Base-by-base conservation (phyloP, 768 basidiomycete species). In the Rhodotorula toruloides region DNA sequence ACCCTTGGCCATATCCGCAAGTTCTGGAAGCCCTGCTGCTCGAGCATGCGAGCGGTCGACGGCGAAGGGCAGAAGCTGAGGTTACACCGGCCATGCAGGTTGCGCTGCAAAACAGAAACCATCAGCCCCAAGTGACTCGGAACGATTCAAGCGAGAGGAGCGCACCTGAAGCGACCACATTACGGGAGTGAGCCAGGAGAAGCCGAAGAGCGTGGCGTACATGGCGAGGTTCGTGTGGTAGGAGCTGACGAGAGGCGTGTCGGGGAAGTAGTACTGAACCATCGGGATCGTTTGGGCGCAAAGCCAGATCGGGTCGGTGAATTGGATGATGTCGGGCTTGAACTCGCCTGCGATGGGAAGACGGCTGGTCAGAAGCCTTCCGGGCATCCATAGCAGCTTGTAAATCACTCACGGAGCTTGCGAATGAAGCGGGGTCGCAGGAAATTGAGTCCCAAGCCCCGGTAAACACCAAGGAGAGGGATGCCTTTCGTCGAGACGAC, bases 251-350 rank as follows among this genome's bases (percentile, higher is more conserved):
- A 79, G 75, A 3, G 78, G 70, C 16, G 53, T 58, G 47, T 67
- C 53, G 43, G 68, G 68, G 46, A 72, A 58, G 56, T 27, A 58
- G 39, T 16, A 49, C n/a, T 58, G 65, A 21, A 72, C 42, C 29
- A 48, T 27, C 7, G 71, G 67, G 22, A 72, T 71, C 0, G 54
- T 63, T 17, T 1, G 78, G 0, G 53, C 80, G 25, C 81, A 81
- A 8, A 82, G 77, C 80, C 80, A 82, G 47, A 82, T 80, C 6
- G 81, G 80, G 73, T 81, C 80, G 48, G 80, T 73, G 29, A 81
- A 77, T 63, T 81, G 80, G 11, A 81, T 76, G 2, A 81, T 78
- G 59, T 81, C 79, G 1, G 81, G 80, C 58, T 78, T 75, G 69
- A 76, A 72, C 16, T 55, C 66, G 39, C 46, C 54, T 54, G 52